phyloP scores from a whole-genome alignment of 306 rosid genomes.

The Citrullus mucosospermus region DNA sequence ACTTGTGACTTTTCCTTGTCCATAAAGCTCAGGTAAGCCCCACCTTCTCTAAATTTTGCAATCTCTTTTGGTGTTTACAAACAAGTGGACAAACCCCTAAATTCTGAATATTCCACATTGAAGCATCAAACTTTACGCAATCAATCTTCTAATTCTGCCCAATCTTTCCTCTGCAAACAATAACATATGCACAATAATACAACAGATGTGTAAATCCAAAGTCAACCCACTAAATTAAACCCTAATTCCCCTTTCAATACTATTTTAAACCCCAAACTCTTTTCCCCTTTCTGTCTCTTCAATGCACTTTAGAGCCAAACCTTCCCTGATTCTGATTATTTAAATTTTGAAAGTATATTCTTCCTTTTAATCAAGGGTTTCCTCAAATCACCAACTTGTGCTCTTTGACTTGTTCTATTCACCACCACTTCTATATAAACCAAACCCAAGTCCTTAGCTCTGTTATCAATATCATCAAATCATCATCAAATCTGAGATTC shows the following conservation, averaged over 20 bases:
- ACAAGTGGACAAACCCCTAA: not conserved
- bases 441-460: not conserved
- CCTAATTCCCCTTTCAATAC: not conserved
- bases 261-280: not conserved
- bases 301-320: constrained; percentile 13
- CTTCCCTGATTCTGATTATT: not conserved
- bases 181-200: not conserved
- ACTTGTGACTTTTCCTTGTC: not conserved
- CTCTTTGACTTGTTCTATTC: not conserved
- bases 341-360: not conserved
- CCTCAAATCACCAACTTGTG: not conserved
- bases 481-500: not conserved
- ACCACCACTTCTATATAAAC: not conserved
- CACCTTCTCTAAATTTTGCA: not conserved
- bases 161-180: not conserved
- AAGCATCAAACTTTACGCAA: not conserved
- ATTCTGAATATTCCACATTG: not conserved
- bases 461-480: not conserved
- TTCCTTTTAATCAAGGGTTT: not conserved
- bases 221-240: not conserved
- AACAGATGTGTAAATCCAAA: not conserved
- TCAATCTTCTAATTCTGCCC: not conserved
- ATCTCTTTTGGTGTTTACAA: not conserved
- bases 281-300: constrained; percentile 12
- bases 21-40: not conserved